Percentiles rank a stretch among this genome's conserved stretches.
These are phyloP conservation scores for Debaryomyces tyrocola DNA, from an alignment of 805 yeast species.

Conservation along the genomic window DNA sequence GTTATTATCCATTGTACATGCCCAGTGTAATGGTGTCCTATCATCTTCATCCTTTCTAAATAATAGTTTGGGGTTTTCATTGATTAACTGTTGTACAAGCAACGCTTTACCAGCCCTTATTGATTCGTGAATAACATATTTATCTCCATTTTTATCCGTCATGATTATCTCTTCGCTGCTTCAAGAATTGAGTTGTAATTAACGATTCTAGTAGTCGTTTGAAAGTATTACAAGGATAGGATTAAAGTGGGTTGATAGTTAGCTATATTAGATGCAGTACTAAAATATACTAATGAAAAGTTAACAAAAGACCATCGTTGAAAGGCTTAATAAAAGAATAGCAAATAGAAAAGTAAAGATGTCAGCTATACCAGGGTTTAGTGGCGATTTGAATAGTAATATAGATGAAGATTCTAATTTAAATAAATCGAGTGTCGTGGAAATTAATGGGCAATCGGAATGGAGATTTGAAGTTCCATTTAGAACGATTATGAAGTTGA, in stretches of 20 bases:
- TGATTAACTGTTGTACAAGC: constrained; percentile 51
- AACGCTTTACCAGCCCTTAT: constrained; percentile 59
- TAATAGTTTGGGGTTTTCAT: constrained; percentile 49
- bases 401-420: not conserved
- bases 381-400: constrained; percentile 5
- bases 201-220: too few relatives aligned
- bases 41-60: constrained; percentile 64
- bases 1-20: constrained; percentile 60
- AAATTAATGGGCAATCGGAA: constrained; percentile 49
- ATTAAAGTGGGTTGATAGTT: too few relatives aligned
- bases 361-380: constrained; percentile 12
- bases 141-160: constrained; percentile 1
- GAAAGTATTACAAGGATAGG: too few relatives aligned
- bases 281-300: not conserved
- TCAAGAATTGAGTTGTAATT: too few relatives aligned
- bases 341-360: constrained; percentile 2
- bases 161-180: not conserved
- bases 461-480: constrained; percentile 76
- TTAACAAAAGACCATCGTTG: too few relatives aligned
- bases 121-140: constrained; percentile 54
- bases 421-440: constrained; percentile 16
- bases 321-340: too few relatives aligned
- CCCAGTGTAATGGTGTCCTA: constrained; percentile 88
- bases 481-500: constrained; percentile 50
- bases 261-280: too few relatives aligned